phyloP scores from a whole-genome alignment of 2,329 filamentous ascomycete genomes.

The Fusarium caatingaense region DNA sequence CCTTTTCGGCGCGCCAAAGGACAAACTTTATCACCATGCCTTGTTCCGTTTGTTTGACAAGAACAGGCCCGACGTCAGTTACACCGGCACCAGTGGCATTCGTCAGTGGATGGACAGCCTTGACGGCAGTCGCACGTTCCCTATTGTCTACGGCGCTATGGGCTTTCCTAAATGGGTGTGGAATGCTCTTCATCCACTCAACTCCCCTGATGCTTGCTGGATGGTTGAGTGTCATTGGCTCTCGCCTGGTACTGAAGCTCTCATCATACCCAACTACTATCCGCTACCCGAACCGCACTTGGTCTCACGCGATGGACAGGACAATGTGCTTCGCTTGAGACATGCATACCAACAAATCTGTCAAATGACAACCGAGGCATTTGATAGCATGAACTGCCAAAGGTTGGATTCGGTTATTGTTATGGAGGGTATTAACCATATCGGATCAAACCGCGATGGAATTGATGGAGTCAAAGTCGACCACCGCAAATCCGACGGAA shows the following conservation, averaged over 20 bases:
- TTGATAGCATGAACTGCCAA: slow-evolving; percentile 1
- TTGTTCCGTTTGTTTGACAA: slow-evolving; percentile 32
- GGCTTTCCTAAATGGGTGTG: slow-evolving; percentile 18
- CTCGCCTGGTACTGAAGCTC: not conserved
- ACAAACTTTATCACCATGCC: slow-evolving; percentile 22
- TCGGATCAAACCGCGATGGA: not conserved
- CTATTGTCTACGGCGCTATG: slow-evolving; percentile 33
- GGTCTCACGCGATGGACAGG: not conserved
- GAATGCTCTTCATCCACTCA: slow-evolving; percentile 37
- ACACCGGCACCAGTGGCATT: not conserved
- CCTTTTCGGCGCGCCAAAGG: slow-evolving; percentile 32
- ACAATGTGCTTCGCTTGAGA: not conserved
- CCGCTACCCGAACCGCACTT: slow-evolving; percentile 21
- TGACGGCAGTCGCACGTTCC: not conserved
- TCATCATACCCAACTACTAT: slow-evolving; percentile 39
- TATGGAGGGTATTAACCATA: not conserved
- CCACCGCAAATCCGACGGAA: not conserved
- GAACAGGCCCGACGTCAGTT: not conserved
- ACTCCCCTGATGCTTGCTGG: slow-evolving; percentile 26
- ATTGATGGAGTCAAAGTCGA: slow-evolving; percentile 3
- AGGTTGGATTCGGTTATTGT: slow-evolving; percentile 14
- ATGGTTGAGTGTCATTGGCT: slow-evolving; percentile 23
- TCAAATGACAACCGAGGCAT: slow-evolving; percentile 10
- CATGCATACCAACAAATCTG: not conserved
- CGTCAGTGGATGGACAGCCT: not conserved